These are phyloP conservation scores for Russula sp. DNA, from an alignment of 768 basidiomycete genomes.

Conservation along the genomic window DNA sequence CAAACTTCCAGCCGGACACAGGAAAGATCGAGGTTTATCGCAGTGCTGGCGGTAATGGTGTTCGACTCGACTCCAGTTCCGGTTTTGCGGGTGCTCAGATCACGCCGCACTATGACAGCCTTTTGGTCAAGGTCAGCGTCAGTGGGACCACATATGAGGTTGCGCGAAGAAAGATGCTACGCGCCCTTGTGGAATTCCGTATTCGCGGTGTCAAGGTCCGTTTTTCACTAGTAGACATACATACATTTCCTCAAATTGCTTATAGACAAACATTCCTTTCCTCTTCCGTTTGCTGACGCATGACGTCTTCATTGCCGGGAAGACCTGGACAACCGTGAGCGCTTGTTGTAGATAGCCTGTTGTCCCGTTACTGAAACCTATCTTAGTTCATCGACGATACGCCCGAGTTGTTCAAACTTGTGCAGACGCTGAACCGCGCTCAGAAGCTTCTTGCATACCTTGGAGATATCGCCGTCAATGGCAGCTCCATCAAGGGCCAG, in stretches of 20 bases:
- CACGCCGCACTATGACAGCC: slow-evolving; percentile 97
- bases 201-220: slow-evolving; percentile 96
- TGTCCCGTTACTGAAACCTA: neutral
- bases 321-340: slow-evolving; percentile 93
- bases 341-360: slow-evolving; percentile 23
- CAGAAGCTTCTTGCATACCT: slow-evolving; percentile 96
- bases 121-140: slow-evolving; percentile 94
- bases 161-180: slow-evolving; percentile 97
- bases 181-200: slow-evolving; percentile 99
- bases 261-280: slow-evolving; percentile 97
- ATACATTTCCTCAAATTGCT: neutral
- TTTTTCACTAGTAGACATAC: neutral
- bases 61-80: slow-evolving; percentile 93
- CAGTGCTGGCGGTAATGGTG: slow-evolving; percentile 97
- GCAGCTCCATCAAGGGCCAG: slow-evolving; percentile 97
- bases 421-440: slow-evolving; percentile 96
- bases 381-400: slow-evolving; percentile 97
- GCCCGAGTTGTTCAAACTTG: slow-evolving; percentile 98
- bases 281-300: slow-evolving; percentile 96
- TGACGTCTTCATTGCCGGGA: slow-evolving; percentile 91
- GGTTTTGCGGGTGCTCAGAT: slow-evolving; percentile 99
- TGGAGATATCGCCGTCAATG: slow-evolving; percentile 97
- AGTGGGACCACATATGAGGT: slow-evolving; percentile 98
- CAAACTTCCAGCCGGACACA: slow-evolving; percentile 94
- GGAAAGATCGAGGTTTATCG: slow-evolving; percentile 99